Base-by-base conservation (phyloP, 1,284 basidiomycete species). In the Puccinia sorghi region DNA sequence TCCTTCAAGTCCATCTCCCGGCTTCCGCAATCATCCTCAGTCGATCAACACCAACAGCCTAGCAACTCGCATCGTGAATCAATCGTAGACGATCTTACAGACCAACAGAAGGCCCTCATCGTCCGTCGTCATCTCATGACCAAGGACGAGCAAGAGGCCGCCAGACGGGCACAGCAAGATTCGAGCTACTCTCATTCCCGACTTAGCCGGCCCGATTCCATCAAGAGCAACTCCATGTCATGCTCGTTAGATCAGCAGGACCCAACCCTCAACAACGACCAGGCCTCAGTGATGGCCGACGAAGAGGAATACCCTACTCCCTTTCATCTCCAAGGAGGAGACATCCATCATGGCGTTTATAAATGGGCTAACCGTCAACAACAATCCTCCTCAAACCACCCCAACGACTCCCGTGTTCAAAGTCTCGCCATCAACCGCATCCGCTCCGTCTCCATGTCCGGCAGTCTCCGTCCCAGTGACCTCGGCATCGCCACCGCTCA, bases 321-420 rank as follows among this genome's bases (percentile, higher is more conserved):
- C 39, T 82, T 81, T 71, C 80, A 82, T 57, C 72, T 81, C 54
- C 76, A 81, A 39, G 82, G 82, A 7, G 82, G 82, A 0, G 82
- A 82, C 72, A 80, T 82, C 56, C 81, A 82, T 46, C 81, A 81
- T 17, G 80, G 69, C 15, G 79, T 82, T 2, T 82, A 82, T 80
- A 82, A 82, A 48, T 82, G 81, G 81, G 82, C 81, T 3, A 79
- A 79, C 13, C 79, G 81, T 22, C 80, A 80, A 39, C 48, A 66
- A 4, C 50, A 46, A 9, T 13, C 57, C 66, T 1, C 27, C 27
- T 7, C 63, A 50, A 17, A 72, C 32, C 52, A 54, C 41, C 27
- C 56, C 32, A 50, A 32, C n/a, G 72, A 59, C 25, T 13, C 57
- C 6, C 37, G 57, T 20, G 25, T 57, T 37, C 46, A 48, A 17